Base-by-base conservation (phyloP, 805 yeast species). In the Pichia occidentalis region DNA sequence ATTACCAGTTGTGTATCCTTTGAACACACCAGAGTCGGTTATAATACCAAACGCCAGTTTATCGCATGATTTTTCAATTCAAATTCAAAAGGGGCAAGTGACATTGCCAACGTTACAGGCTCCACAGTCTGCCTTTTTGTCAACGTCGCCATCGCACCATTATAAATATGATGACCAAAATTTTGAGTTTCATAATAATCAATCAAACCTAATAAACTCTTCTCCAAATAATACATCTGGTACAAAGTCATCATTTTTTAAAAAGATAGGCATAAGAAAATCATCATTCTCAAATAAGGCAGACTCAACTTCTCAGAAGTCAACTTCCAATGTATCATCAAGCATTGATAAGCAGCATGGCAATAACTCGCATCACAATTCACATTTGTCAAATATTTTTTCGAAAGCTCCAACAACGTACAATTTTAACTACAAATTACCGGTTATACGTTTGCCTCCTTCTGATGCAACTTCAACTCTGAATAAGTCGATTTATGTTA, bases 401-500 rank as follows among this genome's bases (percentile, higher is more conserved):
- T 16, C 20, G 3, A 31, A 31, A 11, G 8, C 18, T 16, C 47
- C 53, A 11, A 53, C 61, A 1, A 17, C 71, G 11, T 62, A 62
- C 38, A 54, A 61, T 14, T 67, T 59, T 37, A 52, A 56, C 4
- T 50, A 54, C 23, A 57, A 61, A 29, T 50, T 73, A 24, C 77
- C 78, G 3, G 67, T 70, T 58, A 69, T 72, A 7, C 56, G 79
- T 37, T 60, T 74, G 1, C 79, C 79, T 1, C 80, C 80, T 0
- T 69, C 75, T 5, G 68, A 70, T 53, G 77, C 77, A 2, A 68
- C 72, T 24, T 69, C 76, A 3, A 70, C 73, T 7, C 64, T 75
- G 5, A 80, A 82, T 52, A 84, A 81, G 52, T 86, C 94, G 0
- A 72, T 84, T 13, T 82, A 78, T 54, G 85, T 84, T 24, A 81